These are phyloP conservation scores for Epichloe bromicola DNA, from an alignment of 2,329 filamentous ascomycete genomes.

Conservation along the genomic window DNA sequence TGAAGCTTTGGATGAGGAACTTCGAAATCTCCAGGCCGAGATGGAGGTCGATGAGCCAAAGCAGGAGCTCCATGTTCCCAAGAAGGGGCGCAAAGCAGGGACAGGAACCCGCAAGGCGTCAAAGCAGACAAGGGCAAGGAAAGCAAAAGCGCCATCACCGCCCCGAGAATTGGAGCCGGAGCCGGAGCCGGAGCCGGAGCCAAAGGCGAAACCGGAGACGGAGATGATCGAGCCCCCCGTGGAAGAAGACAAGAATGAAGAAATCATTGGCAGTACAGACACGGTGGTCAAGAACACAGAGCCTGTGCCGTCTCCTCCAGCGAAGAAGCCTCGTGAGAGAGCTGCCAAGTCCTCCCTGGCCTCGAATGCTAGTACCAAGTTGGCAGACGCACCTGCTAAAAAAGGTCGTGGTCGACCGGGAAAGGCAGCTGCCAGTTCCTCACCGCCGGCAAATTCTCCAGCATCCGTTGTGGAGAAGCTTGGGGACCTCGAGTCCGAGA, in stretches of 20 bases:
- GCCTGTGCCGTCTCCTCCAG: constrained; percentile 8
- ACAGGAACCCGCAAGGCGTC: constrained; percentile 36
- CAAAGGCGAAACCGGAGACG: constrained; percentile 9
- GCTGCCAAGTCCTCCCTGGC: constrained; percentile 14
- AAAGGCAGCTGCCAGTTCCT: constrained; percentile 8
- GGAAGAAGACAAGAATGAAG: constrained; percentile 11
- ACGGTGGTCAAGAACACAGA: constrained; percentile 27
- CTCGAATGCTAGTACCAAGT: not conserved
- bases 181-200: not conserved
- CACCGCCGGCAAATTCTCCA: not conserved
- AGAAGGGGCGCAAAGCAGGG: constrained; percentile 40
- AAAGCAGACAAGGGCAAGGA: constrained; percentile 36
- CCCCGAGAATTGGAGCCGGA: not conserved
- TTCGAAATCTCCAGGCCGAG: constrained; percentile 35
- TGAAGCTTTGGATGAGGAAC: constrained; percentile 36
- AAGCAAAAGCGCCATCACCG: constrained; percentile 23
- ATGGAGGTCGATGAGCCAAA: constrained; percentile 27
- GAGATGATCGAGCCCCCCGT: constrained; percentile 7
- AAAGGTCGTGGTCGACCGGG: constrained; percentile 18
- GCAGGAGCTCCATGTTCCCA: constrained; percentile 32
- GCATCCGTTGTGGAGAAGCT: constrained; percentile 1
- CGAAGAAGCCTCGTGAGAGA: constrained; percentile 15
- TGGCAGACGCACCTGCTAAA: constrained; percentile 14
- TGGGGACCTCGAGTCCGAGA: constrained; percentile 6
- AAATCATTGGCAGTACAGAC: constrained; percentile 27